A percentile compares a stretch with the other conserved stretches of the same genome.
Evolutionary conservation across 495 filamentous ascomycete genomes (phyloP).

Genomic region (Schizothecium vesticola): DNA sequence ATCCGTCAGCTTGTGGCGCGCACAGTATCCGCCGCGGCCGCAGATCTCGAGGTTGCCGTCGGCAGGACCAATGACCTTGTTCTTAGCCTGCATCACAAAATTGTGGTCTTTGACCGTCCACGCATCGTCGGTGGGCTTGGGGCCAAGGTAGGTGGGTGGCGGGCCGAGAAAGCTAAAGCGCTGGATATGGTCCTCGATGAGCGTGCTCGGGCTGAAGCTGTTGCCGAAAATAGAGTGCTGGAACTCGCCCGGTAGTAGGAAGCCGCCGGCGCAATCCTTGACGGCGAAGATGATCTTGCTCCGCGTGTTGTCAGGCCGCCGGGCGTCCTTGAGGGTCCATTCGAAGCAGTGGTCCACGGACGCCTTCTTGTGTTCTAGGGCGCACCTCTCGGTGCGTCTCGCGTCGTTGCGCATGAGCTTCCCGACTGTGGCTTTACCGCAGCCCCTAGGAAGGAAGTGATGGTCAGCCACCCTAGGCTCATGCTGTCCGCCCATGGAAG

Average conservation of each 20-base stretch:
- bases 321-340: conserved; percentile 7
- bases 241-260: conserved; percentile 16
- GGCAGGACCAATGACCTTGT: conserved; percentile 8
- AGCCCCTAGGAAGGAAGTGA: not conserved
- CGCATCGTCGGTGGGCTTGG: not conserved
- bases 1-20: conserved; percentile 11
- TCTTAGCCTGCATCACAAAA: not conserved
- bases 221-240: conserved; percentile 9
- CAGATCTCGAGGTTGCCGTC: conserved; percentile 14
- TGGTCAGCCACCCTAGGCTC: not conserved
- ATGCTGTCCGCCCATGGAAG: not conserved
- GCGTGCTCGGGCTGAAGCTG: conserved; percentile 2
- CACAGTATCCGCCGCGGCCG: conserved; percentile 14
- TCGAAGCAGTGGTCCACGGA: conserved; percentile 13
- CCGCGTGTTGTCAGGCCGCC: not conserved
- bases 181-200: conserved; percentile 3
- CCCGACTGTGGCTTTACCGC: conserved; percentile 2
- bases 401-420: not conserved
- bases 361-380: not conserved
- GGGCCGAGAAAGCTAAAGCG: conserved; percentile 1
- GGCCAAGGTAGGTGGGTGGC: not conserved
- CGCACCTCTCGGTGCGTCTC: not conserved
- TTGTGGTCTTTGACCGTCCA: not conserved
- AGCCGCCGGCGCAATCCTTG: conserved; percentile 12
- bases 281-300: conserved; percentile 9